Evolutionary conservation across 2,329 filamentous ascomycete genomes (phyloP), one percentile per base, ranked within the genome.

Genomic region (Diaporthe batatas): DNA sequence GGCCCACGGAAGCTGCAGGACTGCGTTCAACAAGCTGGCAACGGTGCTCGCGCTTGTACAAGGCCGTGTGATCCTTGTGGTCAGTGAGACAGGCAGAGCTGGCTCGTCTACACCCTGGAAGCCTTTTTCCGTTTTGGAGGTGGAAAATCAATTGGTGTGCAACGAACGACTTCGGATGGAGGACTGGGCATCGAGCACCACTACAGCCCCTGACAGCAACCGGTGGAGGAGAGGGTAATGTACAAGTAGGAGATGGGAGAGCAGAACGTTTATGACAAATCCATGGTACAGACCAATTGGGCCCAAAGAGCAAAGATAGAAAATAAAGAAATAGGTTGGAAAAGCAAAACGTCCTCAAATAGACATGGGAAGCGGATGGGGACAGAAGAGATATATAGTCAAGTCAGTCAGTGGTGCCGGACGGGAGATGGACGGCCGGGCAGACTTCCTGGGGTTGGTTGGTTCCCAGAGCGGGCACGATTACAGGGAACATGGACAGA

Each of bases 371-470:
- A 79, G 80, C 81, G 81, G 81, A 82, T 82, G 79, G 78, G 82
- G 80, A 80, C 81, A 67, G 72, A 72, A 81, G 81, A 81, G 83
- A 86, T 86, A 87, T 86, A 86, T 86, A 86, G 81, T 77, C 29
- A 29, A 86, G 81, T 77, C 29, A 29, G 29, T 5, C 79, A 79
- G 62, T 53, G 62, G 62, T 78, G 72, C 65, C 73, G 72, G 69
- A 74, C 74, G 68, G 64, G 70, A 69, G 54, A 72, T 71, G 73
- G 73, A 73, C 51, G 72, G 72, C 65, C 75, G 75, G 75, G 73
- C 73, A 78, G 75, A 72, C 39, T 70, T 70, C 64, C 70, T 72
- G 73, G 70, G 73, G 70, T 72, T 72, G 29, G 29, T 29, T 29
- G 29, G 57, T 47, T 70, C 65, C 39, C 47, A 64, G 72, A 53